Evolutionary conservation across 768 basidiomycete genomes (phyloP), one percentile per base, ranked within the genome.

Genomic region (Pleurotus platypus): DNA sequence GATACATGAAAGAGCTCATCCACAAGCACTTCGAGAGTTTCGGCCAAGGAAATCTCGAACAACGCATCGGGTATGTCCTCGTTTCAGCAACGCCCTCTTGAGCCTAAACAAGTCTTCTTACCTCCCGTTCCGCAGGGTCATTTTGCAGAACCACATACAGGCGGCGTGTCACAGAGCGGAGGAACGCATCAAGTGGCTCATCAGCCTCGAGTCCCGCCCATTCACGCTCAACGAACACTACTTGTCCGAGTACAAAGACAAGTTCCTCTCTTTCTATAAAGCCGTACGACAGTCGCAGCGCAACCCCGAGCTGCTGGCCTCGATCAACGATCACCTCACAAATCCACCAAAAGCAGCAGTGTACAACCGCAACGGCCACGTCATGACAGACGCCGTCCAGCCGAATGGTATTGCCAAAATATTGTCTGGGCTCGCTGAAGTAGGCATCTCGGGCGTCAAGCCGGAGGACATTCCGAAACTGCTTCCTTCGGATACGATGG

Each of bases 191-290:
- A 56, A 67, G 0, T 84, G 82, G 80, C 69, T 85, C 2, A 66
- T 83, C 9, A 63, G 66, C 0, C 65, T 86, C 11, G 84, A 88
- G 58, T 55, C 61, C n/a, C 67, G 66, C 0, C 83, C 85, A 0
- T 77, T 75, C 11, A 82, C 84, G 0, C 64, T 82, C 12, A 85
- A 85, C 47, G 75, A 73, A 0, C 77, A 81, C 35, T 82, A 84
- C 53, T 74, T 80, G 5, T 39, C 72, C 0, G 75, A 81, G 60
- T 86, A 73, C 63, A 67, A 63, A 42, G 61, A 62, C 49, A 72
- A 85, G 53, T 83, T 85, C 62, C 58, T 84, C 0, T 57, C 72
- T 0, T 63, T 78, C 61, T 89, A 83, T 64, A 81, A 75, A 39
- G 74, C 69, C 1, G 70, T 66, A 4, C 70, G 79, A 4, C 70